Evolutionary conservation across 352 stramenopile genomes (phyloP).

Genomic region (Pythium insidiosum): DNA sequence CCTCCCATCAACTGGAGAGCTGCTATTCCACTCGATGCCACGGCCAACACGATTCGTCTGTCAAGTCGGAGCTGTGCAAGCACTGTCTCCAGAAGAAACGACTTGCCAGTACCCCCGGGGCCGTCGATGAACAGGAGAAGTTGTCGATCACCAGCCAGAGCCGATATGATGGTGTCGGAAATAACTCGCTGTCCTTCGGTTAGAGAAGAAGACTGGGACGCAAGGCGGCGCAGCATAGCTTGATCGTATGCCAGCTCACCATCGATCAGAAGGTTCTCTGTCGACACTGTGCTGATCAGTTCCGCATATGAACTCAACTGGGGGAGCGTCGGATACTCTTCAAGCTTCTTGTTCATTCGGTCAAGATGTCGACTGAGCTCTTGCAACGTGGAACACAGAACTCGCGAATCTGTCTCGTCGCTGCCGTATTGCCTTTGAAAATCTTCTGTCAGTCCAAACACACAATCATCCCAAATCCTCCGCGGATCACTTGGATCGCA

Average conservation of each 20-base stretch:
- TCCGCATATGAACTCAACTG: background rate
- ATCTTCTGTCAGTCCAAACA: too few relatives aligned
- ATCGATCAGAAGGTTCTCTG: background rate
- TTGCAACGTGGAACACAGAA: too few relatives aligned
- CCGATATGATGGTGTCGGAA: slow-evolving; percentile 10
- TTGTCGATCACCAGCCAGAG: background rate
- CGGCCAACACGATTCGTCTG: slow-evolving; percentile 8
- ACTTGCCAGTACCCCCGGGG: slow-evolving; percentile 6
- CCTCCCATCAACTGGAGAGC: slow-evolving; percentile 17
- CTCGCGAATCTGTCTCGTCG: too few relatives aligned
- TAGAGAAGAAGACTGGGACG: background rate
- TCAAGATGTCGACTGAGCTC: slow-evolving; percentile 19
- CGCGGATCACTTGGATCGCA: too few relatives aligned
- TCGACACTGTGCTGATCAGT: background rate
- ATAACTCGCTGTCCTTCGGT: slow-evolving; percentile 8
- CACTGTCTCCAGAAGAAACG: slow-evolving; percentile 1
- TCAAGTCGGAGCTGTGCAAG: slow-evolving; percentile 11
- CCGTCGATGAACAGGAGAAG: slow-evolving; percentile 5
- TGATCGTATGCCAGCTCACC: slow-evolving; percentile 1
- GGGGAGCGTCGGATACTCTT: background rate
- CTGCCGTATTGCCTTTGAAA: too few relatives aligned
- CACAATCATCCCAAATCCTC: too few relatives aligned
- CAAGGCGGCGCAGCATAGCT: background rate
- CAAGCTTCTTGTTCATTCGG: background rate
- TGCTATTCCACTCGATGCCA: slow-evolving; percentile 21